Conservation (phyloP, 768 basidiomycete genomes). For the Hydnum rufescens region DNA sequence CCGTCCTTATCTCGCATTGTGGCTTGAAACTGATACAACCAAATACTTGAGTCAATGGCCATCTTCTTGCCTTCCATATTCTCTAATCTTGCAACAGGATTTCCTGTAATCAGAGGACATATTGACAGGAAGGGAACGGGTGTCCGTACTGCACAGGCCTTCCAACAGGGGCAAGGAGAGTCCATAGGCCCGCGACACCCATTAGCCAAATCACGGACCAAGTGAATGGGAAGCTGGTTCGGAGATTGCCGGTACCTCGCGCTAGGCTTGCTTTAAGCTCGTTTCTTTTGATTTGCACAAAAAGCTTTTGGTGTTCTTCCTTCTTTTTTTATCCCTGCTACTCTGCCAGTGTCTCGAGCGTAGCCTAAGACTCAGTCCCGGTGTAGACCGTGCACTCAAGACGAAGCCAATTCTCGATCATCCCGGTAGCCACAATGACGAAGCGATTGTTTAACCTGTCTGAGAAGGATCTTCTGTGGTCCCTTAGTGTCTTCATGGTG, state of each 20-base stretch:
- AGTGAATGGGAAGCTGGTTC: background rate
- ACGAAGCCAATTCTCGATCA: no score
- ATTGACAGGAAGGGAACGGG: background rate
- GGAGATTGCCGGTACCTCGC: background rate
- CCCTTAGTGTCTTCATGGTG: background rate
- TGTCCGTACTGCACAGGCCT: conserved; percentile 76
- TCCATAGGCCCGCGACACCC: conserved; percentile 98
- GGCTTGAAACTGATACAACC: conserved; percentile 99
- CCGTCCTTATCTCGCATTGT: conserved; percentile 98
- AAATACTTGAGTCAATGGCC: conserved; percentile 97
- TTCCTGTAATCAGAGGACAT: background rate
- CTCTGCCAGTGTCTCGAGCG: no score
- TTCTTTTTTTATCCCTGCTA: no score
- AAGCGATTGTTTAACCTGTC: background rate
- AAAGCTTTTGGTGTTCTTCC: background rate
- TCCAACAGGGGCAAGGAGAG: conserved; percentile 76
- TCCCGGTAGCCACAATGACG: background rate
- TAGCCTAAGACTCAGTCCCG: no score
- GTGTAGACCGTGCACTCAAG: no score
- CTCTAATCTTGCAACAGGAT: conserved; percentile 42
- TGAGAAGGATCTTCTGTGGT: background rate
- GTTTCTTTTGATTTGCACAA: background rate
- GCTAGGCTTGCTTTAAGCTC: background rate
- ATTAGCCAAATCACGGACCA: conserved; percentile 22
- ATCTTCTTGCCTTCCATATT: conserved; percentile 86